Evolutionary conservation across 331 rosid genomes (phyloP), one percentile per base, ranked within the genome.

Genomic region (Malus hybrid): DNA sequence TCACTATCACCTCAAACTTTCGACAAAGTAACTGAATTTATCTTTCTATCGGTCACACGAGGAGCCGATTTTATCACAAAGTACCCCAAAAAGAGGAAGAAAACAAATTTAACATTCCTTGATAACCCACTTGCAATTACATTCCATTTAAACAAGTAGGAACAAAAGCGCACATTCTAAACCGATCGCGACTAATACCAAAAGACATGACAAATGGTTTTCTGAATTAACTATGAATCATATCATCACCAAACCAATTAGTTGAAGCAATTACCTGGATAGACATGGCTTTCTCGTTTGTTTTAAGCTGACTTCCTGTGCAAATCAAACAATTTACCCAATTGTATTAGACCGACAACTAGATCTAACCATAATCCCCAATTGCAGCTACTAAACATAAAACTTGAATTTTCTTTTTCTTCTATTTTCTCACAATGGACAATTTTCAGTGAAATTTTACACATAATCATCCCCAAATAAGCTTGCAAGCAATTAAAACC

Each of bases 281-380:
- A 10, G 82, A 29, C 97, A 92, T 90, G 13, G 97, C 97, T 77
- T 90, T 88, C 85, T 92, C 89, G 85, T 92, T 92, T 62, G 89
- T 18, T 7, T 92, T 93, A n/a, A 92, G 88, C 79, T 92, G 97
- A 86, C 97, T 92, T 75, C 96, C 96, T 92, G 85, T 78, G 61
- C 12, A 73, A 28, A 78, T 24, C 63, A 83, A 79, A 42, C 63
- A 46, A 82, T 55, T 33, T 50, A 16, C 50, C 61, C 72, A 72
- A 52, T 18, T 16, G 66, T 58, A 75, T 20, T 13, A 55, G 46
- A 50, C 55, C n/a, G 4, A 18, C 15, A 57, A 3, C 66, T 78
- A 75, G 89, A 88, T 89, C 90, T 44, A 77, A 44, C 53, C 42
- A 29, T n/a, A 53, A 64, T 62, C 22, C 60, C 16, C 18, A 75